These are phyloP conservation scores for Mucor velutinosus DNA, from an alignment of 371 early-diverging fungal genomes.

Conservation along the genomic window DNA sequence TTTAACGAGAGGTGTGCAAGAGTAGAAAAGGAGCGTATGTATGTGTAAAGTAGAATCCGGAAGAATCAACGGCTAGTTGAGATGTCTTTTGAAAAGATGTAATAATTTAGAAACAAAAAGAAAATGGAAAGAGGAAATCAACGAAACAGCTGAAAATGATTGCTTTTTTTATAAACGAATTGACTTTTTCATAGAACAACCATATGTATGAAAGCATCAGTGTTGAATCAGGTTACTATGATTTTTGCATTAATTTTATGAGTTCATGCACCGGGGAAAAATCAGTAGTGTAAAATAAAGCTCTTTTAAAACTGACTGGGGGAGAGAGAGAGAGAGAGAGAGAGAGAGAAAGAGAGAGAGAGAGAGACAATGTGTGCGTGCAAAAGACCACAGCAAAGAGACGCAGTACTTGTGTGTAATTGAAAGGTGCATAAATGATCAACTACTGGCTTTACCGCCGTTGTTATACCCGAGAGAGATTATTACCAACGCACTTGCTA, in stretches of 20 bases:
- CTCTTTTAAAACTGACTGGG: conserved; percentile 18
- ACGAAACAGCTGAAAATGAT: not conserved
- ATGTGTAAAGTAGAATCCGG: conserved; percentile 4
- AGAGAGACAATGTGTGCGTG: too few species aligned
- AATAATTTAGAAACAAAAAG: not conserved
- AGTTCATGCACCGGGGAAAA: conserved; percentile 12
- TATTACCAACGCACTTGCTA: not conserved
- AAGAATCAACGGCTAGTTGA: conserved; percentile 9
- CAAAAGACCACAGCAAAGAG: too few species aligned
- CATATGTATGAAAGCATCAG: not conserved
- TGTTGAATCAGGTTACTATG: not conserved
- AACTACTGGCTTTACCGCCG: conserved; percentile 6
- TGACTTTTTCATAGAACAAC: not conserved
- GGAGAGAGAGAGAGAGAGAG: not conserved
- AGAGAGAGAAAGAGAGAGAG: not conserved
- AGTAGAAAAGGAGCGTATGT: not conserved
- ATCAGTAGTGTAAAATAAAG: not conserved
- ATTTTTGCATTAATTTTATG: conserved; percentile 8
- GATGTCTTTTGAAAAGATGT: not conserved
- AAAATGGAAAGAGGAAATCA: not conserved
- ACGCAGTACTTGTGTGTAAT: not conserved
- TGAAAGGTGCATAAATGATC: conserved; percentile 4
- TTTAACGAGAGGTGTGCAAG: conserved; percentile 2
- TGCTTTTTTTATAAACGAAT: not conserved
- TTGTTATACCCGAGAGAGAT: conserved; percentile 10